These are phyloP conservation scores for Gastroboletus turbinatus DNA, from an alignment of 1,284 basidiomycete genomes.

Conservation along the genomic window DNA sequence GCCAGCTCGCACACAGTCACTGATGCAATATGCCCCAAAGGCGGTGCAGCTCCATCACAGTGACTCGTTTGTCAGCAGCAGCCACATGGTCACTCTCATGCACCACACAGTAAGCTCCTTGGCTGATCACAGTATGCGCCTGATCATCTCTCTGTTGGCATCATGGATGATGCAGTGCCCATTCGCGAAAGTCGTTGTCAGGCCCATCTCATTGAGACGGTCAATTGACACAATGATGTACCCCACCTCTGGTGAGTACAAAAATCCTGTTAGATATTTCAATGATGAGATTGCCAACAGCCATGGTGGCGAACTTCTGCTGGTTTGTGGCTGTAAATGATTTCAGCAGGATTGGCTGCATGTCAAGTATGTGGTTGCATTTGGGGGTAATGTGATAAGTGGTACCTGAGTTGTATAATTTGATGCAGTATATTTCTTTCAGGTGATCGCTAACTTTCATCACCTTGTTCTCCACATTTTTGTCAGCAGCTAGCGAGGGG, in stretches of 20 bases:
- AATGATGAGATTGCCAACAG: constrained; percentile 37
- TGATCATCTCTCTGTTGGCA: not conserved
- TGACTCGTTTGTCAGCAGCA: not conserved
- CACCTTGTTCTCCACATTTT: too few relatives aligned
- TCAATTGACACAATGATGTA: not conserved
- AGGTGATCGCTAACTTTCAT: too few relatives aligned
- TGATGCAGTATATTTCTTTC: not conserved
- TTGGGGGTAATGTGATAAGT: constrained; percentile 39
- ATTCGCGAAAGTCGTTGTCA: not conserved
- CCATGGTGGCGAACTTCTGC: constrained; percentile 33
- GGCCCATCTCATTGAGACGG: not conserved
- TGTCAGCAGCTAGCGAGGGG: too few relatives aligned
- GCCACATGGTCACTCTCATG: not conserved
- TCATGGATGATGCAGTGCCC: not conserved
- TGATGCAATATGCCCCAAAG: not conserved
- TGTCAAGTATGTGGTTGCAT: constrained; percentile 15
- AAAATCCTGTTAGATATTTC: constrained; percentile 40
- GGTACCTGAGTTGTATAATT: constrained; percentile 41
- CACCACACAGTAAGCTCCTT: not conserved
- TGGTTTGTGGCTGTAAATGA: constrained; percentile 38
- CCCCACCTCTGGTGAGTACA: constrained; percentile 27
- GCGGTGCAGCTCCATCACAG: not conserved
- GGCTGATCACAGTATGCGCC: not conserved
- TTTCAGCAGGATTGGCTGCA: constrained; percentile 27
- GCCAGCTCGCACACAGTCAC: accelerated